Evolutionary conservation across 169 alveolate genomes (phyloP).

Genomic region (Babesia microti): DNA sequence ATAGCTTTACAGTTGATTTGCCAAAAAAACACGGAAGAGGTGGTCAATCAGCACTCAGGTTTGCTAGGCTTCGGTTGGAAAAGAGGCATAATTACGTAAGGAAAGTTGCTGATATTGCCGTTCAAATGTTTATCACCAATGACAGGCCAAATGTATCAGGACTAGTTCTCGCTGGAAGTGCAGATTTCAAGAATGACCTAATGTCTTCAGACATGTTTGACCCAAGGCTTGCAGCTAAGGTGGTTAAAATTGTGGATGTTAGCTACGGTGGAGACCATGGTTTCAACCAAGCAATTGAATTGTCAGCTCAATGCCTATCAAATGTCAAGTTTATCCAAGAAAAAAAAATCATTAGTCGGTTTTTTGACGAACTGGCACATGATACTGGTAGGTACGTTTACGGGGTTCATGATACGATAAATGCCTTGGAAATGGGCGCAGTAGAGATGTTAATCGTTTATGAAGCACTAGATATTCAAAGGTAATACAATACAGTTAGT

Average conservation of each 20-base stretch:
- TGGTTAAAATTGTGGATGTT: slow-evolving; percentile 91
- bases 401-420: slow-evolving; percentile 90
- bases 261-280: slow-evolving; percentile 99
- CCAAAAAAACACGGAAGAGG: slow-evolving; percentile 99
- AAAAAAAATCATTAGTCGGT: slow-evolving; percentile 76
- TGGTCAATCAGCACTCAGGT: slow-evolving; percentile 98
- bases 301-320: slow-evolving; percentile 84
- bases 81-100: slow-evolving; percentile 94
- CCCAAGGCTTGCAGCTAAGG: slow-evolving; percentile 84
- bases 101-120: slow-evolving; percentile 95
- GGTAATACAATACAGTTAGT: too few relatives aligned
- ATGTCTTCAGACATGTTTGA: slow-evolving; percentile 84
- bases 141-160: slow-evolving; percentile 85
- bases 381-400: slow-evolving; percentile 94
- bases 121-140: slow-evolving; percentile 88
- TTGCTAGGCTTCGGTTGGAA: slow-evolving; percentile 98
- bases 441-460: slow-evolving; percentile 84
- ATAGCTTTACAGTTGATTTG: slow-evolving; percentile 89
- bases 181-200: slow-evolving; percentile 94
- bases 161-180: slow-evolving; percentile 94
- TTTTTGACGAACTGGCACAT: slow-evolving; percentile 95
- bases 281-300: slow-evolving; percentile 93
- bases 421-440: slow-evolving; percentile 89
- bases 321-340: slow-evolving; percentile 82
- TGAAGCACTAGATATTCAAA: slow-evolving; percentile 81